Base-by-base conservation (phyloP, 2,329 filamentous ascomycete species). In the Zymoseptoria pseudotritici region DNA sequence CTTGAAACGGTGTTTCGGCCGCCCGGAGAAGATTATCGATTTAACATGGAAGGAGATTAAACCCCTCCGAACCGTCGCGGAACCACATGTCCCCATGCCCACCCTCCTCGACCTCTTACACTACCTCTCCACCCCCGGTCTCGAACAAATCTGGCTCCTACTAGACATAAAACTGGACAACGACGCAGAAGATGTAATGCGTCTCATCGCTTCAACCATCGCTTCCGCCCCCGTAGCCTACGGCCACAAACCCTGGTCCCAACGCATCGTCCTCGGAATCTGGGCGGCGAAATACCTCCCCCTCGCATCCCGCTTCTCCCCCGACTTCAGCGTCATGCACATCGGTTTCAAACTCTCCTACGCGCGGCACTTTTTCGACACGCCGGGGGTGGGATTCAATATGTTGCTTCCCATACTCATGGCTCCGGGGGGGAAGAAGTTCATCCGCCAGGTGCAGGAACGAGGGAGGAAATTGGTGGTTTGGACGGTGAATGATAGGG, bases 131-230 rank as follows among this genome's bases (percentile, higher is more conserved):
- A 77, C 83, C 65, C 86, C 86, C 0, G 86, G 80, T 0, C 72
- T 82, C 49, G 84, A 89, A 68, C 73, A 87, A 51, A 79, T 92
- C 9, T 96, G 92, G 92, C 68, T 94, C 5, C 74, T 97, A 62
- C 78, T 97, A 3, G 93, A 97, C 72, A 90, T 97, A 72, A 97
- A 97, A 85, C 80, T 85, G 24, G 85, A 91, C 68, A 88, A 92
- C 70, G 78, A 89, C 63, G 77, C 88, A 0, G 81, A 86, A 17
- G 80, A 85, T 50, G 80, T 97, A n/a, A 85, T 97, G 73, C 75
- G 81, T 42, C 78, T 85, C 53, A 86, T 93, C 31, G 84, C 84
- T 9, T 76, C 82, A 57, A 85, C 87, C 0, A 77, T 96, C 17
- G 75, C 55, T 74, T 57, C 63, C n/a, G 61, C 59, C 7, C 26